These are phyloP conservation scores for Cryptococcus sp. DNA, from an alignment of 1,284 basidiomycete genomes.

Conservation along the genomic window DNA sequence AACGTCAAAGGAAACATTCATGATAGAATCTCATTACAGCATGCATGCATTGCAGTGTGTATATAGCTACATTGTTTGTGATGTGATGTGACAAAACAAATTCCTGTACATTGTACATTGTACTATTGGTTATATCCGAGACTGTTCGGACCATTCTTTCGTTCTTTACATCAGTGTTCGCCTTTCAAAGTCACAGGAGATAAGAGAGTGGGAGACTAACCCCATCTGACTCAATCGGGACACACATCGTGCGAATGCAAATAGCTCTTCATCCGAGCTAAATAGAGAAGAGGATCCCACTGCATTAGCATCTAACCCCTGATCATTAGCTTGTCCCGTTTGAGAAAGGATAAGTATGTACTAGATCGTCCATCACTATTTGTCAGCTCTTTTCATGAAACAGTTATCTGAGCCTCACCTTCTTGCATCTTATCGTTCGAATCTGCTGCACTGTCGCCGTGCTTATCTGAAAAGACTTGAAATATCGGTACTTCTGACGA, in stretches of 20 bases:
- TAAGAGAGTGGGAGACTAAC: slow-evolving; percentile 5
- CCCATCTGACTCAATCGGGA: slow-evolving; percentile 89
- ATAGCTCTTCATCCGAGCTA: slow-evolving; percentile 87
- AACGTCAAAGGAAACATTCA: not conserved
- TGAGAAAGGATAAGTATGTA: slow-evolving; percentile 43
- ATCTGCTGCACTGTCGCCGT: slow-evolving; percentile 24
- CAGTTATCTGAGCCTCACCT: slow-evolving; percentile 22
- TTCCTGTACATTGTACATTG: too few species aligned
- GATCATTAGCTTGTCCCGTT: slow-evolving; percentile 5
- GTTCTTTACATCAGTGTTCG: slow-evolving; percentile 15
- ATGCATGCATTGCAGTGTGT: too few species aligned
- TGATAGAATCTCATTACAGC: too few species aligned
- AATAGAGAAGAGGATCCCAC: slow-evolving; percentile 83
- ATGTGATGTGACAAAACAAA: too few species aligned
- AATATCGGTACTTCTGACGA: slow-evolving; percentile 86
- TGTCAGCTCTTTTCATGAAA: not conserved
- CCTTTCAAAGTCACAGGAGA: not conserved
- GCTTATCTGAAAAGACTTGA: slow-evolving; percentile 76
- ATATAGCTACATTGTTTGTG: too few species aligned
- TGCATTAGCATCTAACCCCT: slow-evolving; percentile 71
- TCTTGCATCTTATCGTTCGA: slow-evolving; percentile 69
- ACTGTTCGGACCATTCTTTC: slow-evolving; percentile 33
- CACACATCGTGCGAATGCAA: slow-evolving; percentile 90
- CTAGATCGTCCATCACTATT: slow-evolving; percentile 81
- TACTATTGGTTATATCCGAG: not conserved